Conservation (phyloP, 202 grass and related monocot genomes). For the Elaeis oleifera region DNA sequence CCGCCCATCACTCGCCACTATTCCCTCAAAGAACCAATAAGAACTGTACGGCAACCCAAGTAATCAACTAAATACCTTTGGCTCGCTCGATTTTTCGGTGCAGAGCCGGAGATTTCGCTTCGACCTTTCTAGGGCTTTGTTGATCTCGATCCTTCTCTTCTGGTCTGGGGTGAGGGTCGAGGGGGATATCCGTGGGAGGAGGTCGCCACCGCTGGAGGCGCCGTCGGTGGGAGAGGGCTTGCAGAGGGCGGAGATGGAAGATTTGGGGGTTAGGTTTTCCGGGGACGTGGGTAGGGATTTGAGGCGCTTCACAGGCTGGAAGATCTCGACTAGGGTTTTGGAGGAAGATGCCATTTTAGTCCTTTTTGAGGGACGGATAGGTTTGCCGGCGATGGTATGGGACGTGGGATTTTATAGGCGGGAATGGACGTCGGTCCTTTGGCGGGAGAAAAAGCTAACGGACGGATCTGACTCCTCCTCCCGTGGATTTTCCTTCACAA, state of each 20-base stretch:
- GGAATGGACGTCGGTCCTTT: no score
- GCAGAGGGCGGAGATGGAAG: conserved; percentile 24
- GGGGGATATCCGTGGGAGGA: background rate
- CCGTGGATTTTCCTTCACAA: no score
- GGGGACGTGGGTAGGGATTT: conserved; percentile 17
- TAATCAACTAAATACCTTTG: conserved; percentile 26
- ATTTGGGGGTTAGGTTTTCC: conserved; percentile 11
- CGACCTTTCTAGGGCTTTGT: conserved; percentile 54
- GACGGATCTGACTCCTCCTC: no score
- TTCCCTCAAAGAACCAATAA: background rate
- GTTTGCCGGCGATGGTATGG: no score
- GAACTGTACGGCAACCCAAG: conserved; percentile 11
- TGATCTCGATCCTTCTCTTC: conserved; percentile 56
- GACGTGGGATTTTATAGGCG: no score
- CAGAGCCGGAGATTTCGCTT: conserved; percentile 47
- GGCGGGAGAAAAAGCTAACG: no score
- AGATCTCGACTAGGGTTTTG: conserved; percentile 59
- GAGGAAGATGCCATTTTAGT: conserved; percentile 33
- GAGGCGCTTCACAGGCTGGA: conserved; percentile 70
- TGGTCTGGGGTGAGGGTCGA: conserved; percentile 37
- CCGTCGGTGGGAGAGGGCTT: conserved; percentile 2
- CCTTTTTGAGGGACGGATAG: background rate
- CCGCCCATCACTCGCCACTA: background rate
- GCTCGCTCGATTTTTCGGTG: conserved; percentile 31
- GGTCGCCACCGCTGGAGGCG: background rate